Base-by-base conservation (phyloP, 257 asterid genomes). In the Ballota nigra region DNA sequence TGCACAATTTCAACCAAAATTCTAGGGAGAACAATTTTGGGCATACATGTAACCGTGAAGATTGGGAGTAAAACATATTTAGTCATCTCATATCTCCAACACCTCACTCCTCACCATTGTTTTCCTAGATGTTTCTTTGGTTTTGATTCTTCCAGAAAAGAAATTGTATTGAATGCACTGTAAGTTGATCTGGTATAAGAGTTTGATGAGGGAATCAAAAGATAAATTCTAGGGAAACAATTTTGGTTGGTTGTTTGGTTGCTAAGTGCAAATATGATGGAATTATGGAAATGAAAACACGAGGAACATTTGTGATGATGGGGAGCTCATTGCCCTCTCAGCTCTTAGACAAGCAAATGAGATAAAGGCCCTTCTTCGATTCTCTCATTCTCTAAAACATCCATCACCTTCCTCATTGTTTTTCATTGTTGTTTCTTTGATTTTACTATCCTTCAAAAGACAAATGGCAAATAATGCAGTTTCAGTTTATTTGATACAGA, bases 401-500 rank as follows among this genome's bases (percentile, higher is more conserved):
- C 9, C 38, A 65, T 58, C 15, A 20, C 53, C 33, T 0, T n/a
- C 47, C 40, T 20, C 4, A 8, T 72, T 28, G 0, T 10, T 18
- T 26, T 41, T 34, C 5, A 61, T 36, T 16, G 13, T 69, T 38
- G 45, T 41, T 23, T 57, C 15, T 34, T 57, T 51, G 7, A 15
- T 70, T 41, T 22, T 63, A 20, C 8, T 55, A 7, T 20, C 24
- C 51, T 64, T 29, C 2, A 26, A 24, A 36, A 57, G 29, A 40
- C n/a, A 57, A 34, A 55, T 9, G 31, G 34, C 23, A 10, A 45
- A 49, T 13, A 22, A 16, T 29, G 19, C 65, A 5, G 0, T 36
- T 68, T 71, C 53, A 65, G n/a, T 77, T 70, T 24, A 64, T 76
- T 70, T 63, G 55, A 22, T 29, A 13, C 72, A 55, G 45, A 28